A percentile compares a stretch with the other conserved stretches of the same genome.
phyloP scores from a whole-genome alignment of 2,329 filamentous ascomycete genomes.

The Dichotomopilus funicola region DNA sequence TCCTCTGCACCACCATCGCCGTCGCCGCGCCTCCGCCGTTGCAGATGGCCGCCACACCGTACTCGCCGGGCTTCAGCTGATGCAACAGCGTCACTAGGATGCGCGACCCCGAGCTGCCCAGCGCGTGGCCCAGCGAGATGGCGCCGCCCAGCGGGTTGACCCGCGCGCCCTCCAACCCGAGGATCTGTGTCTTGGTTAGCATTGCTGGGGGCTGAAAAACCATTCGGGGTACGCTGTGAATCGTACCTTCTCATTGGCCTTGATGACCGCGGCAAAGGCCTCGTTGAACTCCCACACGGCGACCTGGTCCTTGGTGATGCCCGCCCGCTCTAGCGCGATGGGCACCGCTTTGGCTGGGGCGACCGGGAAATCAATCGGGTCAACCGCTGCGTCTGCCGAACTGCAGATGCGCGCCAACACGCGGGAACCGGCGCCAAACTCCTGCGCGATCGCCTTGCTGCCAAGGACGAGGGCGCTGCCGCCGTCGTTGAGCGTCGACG shows the following conservation, averaged over 20 bases:
- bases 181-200: constrained; percentile 47
- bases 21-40: constrained; percentile 92
- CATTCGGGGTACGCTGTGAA: not conserved
- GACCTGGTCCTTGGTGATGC: constrained; percentile 86
- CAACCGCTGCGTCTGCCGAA: constrained; percentile 82
- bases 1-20: constrained; percentile 81
- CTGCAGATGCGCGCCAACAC: constrained; percentile 83
- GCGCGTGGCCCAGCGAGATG: constrained; percentile 83
- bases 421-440: constrained; percentile 70
- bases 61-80: constrained; percentile 85
- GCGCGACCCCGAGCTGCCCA: constrained; percentile 87
- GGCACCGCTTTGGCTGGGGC: constrained; percentile 90
- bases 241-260: constrained; percentile 78
- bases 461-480: constrained; percentile 83
- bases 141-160: constrained; percentile 88
- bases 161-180: constrained; percentile 69
- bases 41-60: constrained; percentile 92
- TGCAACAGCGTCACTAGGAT: constrained; percentile 88
- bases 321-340: constrained; percentile 78
- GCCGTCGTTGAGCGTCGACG: constrained; percentile 90
- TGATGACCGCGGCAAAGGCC: constrained; percentile 91
- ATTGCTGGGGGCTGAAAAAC: not conserved
- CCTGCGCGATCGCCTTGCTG: constrained; percentile 69
- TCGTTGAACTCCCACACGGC: constrained; percentile 98
- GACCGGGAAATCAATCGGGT: constrained; percentile 89